Evolutionary conservation across 148 eudicot species (phyloP).

Genomic region (Spergularia marina): DNA sequence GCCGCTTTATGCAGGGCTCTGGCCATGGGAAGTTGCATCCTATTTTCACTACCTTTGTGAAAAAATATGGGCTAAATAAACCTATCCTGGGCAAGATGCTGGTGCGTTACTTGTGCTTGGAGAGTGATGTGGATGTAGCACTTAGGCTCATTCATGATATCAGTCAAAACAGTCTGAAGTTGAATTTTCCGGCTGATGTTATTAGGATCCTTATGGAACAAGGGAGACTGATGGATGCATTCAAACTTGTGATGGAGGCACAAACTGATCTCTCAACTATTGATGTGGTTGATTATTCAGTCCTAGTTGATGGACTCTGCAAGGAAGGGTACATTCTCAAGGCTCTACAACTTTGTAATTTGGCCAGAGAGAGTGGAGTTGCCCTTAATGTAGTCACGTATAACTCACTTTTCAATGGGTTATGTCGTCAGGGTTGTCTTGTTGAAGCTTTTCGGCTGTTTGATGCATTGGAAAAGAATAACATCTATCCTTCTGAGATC

Average conservation of each 20-base stretch:
- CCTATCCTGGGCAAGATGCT: conserved; percentile 44
- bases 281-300: conserved; percentile 67
- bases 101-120: conserved; percentile 53
- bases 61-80: conserved; percentile 48
- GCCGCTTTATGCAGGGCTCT: conserved; percentile 39
- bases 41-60: conserved; percentile 49
- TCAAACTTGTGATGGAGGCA: conserved; percentile 53
- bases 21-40: conserved; percentile 36
- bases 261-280: conserved; percentile 38
- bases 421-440: conserved; percentile 80
- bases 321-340: conserved; percentile 65
- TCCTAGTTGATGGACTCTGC: conserved; percentile 73
- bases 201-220: conserved; percentile 46
- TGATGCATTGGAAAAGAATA: conserved; percentile 68
- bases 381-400: conserved; percentile 61
- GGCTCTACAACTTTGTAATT: conserved; percentile 63
- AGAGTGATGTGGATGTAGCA: conserved; percentile 51
- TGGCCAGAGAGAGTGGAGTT: conserved; percentile 56
- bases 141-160: conserved; percentile 45
- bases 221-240: conserved; percentile 65
- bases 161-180: conserved; percentile 30
- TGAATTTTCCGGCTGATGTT: conserved; percentile 42
- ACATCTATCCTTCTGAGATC: conserved; percentile 57
- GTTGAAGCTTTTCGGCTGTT: conserved; percentile 88
- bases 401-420: conserved; percentile 70